A percentile compares a stretch with the other conserved stretches of the same genome.
Conservation (phyloP, 2,329 filamentous ascomycete genomes). For the Fusarium ramigenum region DNA sequence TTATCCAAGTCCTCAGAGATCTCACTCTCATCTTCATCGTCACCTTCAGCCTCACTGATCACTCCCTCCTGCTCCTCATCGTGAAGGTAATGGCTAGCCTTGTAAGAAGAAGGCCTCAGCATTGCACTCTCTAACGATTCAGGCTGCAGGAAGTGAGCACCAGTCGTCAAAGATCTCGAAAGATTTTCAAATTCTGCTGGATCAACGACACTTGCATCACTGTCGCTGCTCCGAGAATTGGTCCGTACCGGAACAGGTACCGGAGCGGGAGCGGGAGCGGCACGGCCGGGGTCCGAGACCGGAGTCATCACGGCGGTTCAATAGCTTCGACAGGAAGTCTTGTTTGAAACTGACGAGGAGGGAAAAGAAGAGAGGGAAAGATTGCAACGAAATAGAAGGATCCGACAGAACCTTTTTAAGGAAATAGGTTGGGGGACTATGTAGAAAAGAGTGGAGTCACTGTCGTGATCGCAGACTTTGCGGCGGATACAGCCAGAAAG, state of each 20-base stretch:
- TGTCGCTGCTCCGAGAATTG: slow-evolving; percentile 19
- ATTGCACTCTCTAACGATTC: slow-evolving; percentile 53
- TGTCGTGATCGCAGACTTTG: slow-evolving; percentile 42
- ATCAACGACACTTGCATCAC: slow-evolving; percentile 30
- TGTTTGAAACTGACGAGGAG: neutral
- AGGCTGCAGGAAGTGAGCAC: slow-evolving; percentile 53
- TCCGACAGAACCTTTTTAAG: neutral
- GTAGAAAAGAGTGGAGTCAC: slow-evolving; percentile 29
- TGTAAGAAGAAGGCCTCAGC: slow-evolving; percentile 43
- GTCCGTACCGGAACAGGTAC: slow-evolving; percentile 36
- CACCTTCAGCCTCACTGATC: slow-evolving; percentile 7
- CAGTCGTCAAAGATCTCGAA: slow-evolving; percentile 52
- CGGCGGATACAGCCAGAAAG: slow-evolving; percentile 1
- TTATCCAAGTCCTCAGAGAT: slow-evolving; percentile 8
- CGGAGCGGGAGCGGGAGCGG: slow-evolving; percentile 16
- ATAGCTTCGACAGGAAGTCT: neutral
- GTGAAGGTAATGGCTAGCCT: slow-evolving; percentile 29
- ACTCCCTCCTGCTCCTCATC: slow-evolving; percentile 19
- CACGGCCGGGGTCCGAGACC: slow-evolving; percentile 7
- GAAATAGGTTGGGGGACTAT: slow-evolving; percentile 10
- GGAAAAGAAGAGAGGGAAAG: neutral
- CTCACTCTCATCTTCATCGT: slow-evolving; percentile 23
- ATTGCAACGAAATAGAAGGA: neutral
- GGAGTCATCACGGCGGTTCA: slow-evolving; percentile 9
- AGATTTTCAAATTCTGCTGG: slow-evolving; percentile 42